A percentile compares a stretch with the other conserved stretches of the same genome.
These are phyloP conservation scores for Cucumis hystrix DNA, from an alignment of 306 rosid species.

Conservation along the genomic window DNA sequence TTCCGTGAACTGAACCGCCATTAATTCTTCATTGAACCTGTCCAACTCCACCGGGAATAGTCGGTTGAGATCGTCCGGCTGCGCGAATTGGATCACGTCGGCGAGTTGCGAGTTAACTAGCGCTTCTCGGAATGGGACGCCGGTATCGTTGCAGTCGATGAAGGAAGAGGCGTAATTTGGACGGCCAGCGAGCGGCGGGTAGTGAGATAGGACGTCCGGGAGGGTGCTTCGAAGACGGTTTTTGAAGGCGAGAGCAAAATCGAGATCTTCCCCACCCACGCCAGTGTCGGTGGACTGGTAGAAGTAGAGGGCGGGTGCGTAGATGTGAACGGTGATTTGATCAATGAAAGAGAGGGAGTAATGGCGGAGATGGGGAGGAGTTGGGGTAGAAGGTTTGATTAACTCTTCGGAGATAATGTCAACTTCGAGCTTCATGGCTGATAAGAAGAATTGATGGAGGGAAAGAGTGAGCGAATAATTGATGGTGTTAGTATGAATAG, in stretches of 20 bases:
- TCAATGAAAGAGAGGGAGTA: slow-evolving; percentile 1
- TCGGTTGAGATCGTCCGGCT: slow-evolving; percentile 24
- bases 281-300: not conserved
- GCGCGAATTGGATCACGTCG: slow-evolving; percentile 21
- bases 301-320: slow-evolving; percentile 1
- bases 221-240: not conserved
- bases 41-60: slow-evolving; percentile 34
- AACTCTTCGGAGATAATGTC: slow-evolving; percentile 4
- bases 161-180: not conserved
- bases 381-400: slow-evolving; percentile 8
- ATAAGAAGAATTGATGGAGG: not conserved
- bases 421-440: not conserved
- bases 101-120: slow-evolving; percentile 22
- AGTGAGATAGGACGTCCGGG: not conserved
- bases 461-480: not conserved
- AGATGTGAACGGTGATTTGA: slow-evolving; percentile 2
- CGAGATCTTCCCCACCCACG: not conserved
- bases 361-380: not conserved
- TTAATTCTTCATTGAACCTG: slow-evolving; percentile 12
- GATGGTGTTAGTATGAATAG: not conserved
- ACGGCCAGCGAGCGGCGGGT: not conserved
- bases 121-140: not conserved
- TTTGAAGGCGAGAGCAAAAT: not conserved
- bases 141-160: not conserved
- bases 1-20: slow-evolving; percentile 40